Evolutionary conservation across 2,329 filamentous ascomycete genomes (phyloP).

Genomic region (Cladobotryum protrusum): DNA sequence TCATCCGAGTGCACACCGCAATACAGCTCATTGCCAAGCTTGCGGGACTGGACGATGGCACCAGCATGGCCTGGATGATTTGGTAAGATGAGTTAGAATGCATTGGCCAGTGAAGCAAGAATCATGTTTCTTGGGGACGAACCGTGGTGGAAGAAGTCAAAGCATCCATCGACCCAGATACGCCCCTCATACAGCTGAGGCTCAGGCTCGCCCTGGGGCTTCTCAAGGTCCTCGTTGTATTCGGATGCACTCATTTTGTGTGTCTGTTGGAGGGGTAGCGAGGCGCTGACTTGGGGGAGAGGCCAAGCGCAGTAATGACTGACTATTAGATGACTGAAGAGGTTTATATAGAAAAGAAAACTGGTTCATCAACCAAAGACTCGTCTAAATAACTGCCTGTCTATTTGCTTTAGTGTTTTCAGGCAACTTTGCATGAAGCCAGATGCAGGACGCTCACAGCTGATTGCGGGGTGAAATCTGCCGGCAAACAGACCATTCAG

Average conservation of each 20-base stretch:
- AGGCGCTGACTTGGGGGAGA: too few relatives aligned
- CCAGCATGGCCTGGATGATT: conserved; percentile 74
- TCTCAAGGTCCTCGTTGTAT: conserved; percentile 14
- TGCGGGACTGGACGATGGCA: conserved; percentile 91
- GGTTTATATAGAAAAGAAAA: too few relatives aligned
- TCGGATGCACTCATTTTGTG: conserved; percentile 18
- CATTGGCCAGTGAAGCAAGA: background rate
- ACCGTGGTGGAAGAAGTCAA: conserved; percentile 98
- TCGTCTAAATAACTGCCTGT: too few relatives aligned
- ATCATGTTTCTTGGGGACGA: conserved; percentile 19
- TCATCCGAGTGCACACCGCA: conserved; percentile 96
- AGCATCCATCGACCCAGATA: conserved; percentile 98
- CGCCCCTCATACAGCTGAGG: conserved; percentile 58
- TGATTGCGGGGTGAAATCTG: too few relatives aligned
- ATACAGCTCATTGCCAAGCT: conserved; percentile 79
- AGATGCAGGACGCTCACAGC: too few relatives aligned
- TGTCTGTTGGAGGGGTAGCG: background rate
- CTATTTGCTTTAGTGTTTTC: too few relatives aligned
- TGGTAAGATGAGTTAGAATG: background rate
- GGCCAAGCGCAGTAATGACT: too few relatives aligned
- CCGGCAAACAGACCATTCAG: too few relatives aligned
- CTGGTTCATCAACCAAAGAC: too few relatives aligned
- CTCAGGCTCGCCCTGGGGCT: conserved; percentile 40
- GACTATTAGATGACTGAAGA: too few relatives aligned
- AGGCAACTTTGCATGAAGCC: too few relatives aligned